A percentile compares a stretch with the other conserved stretches of the same genome.
Conservation (phyloP, 2,329 filamentous ascomycete species). For the Davidsoniella virescens region DNA sequence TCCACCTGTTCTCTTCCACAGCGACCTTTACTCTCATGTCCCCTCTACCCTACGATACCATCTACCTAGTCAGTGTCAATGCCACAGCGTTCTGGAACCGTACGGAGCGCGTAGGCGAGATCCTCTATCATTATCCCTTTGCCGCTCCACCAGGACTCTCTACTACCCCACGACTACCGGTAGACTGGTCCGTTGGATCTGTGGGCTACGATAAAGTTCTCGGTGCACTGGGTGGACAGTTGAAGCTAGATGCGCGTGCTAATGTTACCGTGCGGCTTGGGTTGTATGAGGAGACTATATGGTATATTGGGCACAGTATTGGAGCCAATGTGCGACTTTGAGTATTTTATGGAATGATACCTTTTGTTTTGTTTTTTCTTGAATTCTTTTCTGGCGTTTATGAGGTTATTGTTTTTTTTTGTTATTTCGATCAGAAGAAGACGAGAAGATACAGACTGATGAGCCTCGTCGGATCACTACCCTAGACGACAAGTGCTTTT, state of each 20-base stretch:
- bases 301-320: constrained; percentile 55
- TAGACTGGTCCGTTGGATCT: constrained; percentile 59
- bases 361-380: constrained; percentile 1
- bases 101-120: constrained; percentile 59
- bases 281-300: constrained; percentile 55
- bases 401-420: background rate
- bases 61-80: constrained; percentile 66
- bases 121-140: constrained; percentile 59
- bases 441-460: background rate
- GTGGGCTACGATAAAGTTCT: constrained; percentile 71
- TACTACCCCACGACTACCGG: constrained; percentile 60
- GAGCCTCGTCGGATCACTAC: too few species aligned
- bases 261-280: constrained; percentile 60
- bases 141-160: constrained; percentile 59
- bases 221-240: constrained; percentile 60
- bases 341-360: constrained; percentile 11
- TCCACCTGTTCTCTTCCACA: constrained; percentile 76
- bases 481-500: too few species aligned
- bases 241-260: constrained; percentile 67
- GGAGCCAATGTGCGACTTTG: constrained; percentile 45
- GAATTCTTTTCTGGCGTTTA: background rate
- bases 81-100: constrained; percentile 77
- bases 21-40: constrained; percentile 73
- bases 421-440: background rate
- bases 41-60: constrained; percentile 53